Evolutionary conservation across 2,329 filamentous ascomycete species (phyloP).

Genomic region (Penicillium sumatraense): DNA sequence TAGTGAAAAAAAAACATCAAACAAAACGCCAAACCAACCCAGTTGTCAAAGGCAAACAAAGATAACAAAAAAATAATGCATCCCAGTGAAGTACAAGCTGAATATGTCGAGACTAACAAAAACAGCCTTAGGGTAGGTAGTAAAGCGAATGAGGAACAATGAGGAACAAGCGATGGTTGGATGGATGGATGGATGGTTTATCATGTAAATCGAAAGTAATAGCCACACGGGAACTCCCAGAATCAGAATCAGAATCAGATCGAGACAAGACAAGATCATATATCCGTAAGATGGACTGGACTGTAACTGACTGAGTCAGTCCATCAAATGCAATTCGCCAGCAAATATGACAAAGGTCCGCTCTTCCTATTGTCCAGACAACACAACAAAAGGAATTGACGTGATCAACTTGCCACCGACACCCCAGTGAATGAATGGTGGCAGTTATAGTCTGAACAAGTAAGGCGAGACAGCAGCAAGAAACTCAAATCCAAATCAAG

Average conservation of each 20-base stretch:
- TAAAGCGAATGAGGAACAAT: too few species aligned
- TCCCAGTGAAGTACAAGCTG: background rate
- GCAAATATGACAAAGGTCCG: background rate
- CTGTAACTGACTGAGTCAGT: too few species aligned
- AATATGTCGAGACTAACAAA: too few species aligned
- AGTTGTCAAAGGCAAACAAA: too few species aligned
- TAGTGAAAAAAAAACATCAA: background rate
- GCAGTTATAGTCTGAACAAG: too few species aligned
- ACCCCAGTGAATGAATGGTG: too few species aligned
- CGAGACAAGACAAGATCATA: background rate
- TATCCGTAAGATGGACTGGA: slow-evolving; percentile 6
- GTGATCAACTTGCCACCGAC: too few species aligned
- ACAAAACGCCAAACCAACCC: background rate
- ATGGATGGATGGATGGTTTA: slow-evolving; percentile 9
- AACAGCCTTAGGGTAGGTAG: too few species aligned
- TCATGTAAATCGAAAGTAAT: slow-evolving; percentile 4
- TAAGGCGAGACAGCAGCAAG: background rate
- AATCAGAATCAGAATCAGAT: too few species aligned
- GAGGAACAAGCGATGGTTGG: too few species aligned
- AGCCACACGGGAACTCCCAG: slow-evolving; percentile 3
- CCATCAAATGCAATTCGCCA: slow-evolving; percentile 8
- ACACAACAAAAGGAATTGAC: too few species aligned
- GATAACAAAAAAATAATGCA: background rate
- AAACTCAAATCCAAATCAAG: background rate
- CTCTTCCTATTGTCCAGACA: background rate